Base-by-base conservation (phyloP, 352 stramenopile species). In the Phytophthora colocasiae region DNA sequence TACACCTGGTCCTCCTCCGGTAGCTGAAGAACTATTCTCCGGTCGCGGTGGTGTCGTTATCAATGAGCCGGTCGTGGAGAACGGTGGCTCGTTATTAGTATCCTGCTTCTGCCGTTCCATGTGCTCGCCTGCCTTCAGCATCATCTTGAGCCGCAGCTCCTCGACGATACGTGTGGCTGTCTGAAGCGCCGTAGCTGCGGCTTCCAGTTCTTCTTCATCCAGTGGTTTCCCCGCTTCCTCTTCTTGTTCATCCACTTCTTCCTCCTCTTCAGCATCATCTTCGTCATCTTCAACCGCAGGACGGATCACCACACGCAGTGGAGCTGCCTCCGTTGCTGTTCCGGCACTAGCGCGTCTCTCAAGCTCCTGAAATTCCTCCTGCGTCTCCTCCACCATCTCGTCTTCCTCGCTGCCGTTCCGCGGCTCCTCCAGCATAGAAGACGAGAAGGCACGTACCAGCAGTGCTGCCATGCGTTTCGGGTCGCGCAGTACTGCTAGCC, bases 131-230 rank as follows among this genome's bases (percentile, higher is more conserved):
- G 69, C 77, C 49, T 83, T 83, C 36, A 90, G 69, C 27, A 80
- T 36, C 66, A 87, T 77, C 58, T 77, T 80, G 27, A 88, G 67
- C 24, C 82, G 75, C 32, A 92, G 57, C 57, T 87, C 73, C 46
- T 89, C 72, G 1, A 85, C 78, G 15, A 87, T 77, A 24, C 81
- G 71, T n/a, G 72, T 88, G 31, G 77, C 79, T 2, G 84, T 60
- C 52, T 85, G 70, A 27, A 93, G 67, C 52, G 85, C 83, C 22
- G 75, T 69, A 0, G 80, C 75, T 6, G 81, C 75, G 3, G 73
- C 71, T 56, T 87, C 78, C 17, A 83, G 63, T 40, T 82, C 66
- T 11, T 83, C 70, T 22, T 80, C 73, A 15, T 82, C 74, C 46
- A 78, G 22, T 4, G 74, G 74, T 6, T 75, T 75, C 22, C 67